Conservation (phyloP, 2,329 filamentous ascomycete genomes). For the Aspergillus alliaceus region DNA sequence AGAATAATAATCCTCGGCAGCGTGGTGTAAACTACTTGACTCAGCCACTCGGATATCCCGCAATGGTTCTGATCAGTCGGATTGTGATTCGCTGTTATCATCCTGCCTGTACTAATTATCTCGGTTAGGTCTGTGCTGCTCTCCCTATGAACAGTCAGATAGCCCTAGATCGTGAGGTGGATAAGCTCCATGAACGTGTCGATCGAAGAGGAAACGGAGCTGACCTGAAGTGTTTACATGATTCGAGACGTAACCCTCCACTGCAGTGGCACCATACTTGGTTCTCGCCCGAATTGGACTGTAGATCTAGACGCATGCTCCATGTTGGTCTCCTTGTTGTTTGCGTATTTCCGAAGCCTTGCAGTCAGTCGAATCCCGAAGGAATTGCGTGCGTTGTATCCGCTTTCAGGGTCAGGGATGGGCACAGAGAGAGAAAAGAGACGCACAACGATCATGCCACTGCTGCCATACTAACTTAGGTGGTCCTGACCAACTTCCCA, state of each 20-base stretch:
- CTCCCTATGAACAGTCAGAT: background rate
- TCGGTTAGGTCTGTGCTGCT: background rate
- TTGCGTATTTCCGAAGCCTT: no score
- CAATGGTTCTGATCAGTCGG: background rate
- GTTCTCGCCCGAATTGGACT: background rate
- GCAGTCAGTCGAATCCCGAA: background rate
- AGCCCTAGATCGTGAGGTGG: background rate
- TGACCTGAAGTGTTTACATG: background rate
- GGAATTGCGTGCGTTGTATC: background rate
- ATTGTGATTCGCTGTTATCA: background rate
- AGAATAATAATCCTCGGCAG: background rate
- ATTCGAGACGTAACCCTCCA: background rate
- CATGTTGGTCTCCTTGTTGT: no score
- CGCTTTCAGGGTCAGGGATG: background rate
- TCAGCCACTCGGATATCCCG: constrained; percentile 1
- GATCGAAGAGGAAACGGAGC: background rate
- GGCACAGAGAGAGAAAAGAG: background rate
- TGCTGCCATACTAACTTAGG: background rate
- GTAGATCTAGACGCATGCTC: no score
- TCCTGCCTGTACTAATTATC: background rate
- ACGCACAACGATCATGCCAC: background rate
- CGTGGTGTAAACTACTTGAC: background rate
- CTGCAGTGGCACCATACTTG: background rate
- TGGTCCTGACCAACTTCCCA: no score
- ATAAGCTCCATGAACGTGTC: background rate